These are phyloP conservation scores for Phytophthora brassicae DNA, from an alignment of 352 stramenopile genomes.

Conservation along the genomic window DNA sequence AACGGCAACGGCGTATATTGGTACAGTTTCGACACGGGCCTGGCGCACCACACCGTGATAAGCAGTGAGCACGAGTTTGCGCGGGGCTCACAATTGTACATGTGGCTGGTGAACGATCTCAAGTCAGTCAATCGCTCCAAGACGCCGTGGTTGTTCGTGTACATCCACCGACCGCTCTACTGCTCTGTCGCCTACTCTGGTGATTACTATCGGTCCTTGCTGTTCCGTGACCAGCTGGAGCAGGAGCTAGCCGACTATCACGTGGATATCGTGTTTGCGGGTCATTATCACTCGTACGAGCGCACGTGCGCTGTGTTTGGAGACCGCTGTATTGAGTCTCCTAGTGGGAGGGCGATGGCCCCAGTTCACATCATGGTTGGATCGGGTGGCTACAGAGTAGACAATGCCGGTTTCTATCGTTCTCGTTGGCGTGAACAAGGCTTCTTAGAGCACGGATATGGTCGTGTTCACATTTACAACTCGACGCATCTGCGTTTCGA, in stretches of 20 bases:
- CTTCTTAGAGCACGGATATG: conserved; percentile 50
- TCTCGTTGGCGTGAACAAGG: conserved; percentile 34
- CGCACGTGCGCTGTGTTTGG: conserved; percentile 61
- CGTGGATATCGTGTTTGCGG: conserved; percentile 61
- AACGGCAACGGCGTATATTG: conserved; percentile 61
- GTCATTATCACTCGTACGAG: conserved; percentile 68
- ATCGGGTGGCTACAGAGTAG: conserved; percentile 41
- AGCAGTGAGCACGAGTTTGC: conserved; percentile 63
- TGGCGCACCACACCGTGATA: conserved; percentile 52
- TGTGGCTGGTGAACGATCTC: conserved; percentile 59
- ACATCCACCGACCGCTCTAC: conserved; percentile 66
- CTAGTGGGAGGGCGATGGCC: conserved; percentile 40
- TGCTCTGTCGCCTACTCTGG: conserved; percentile 42
- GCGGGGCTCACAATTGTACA: conserved; percentile 39
- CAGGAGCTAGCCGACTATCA: conserved; percentile 47
- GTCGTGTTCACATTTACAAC: conserved; percentile 63
- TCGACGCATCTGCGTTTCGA: conserved; percentile 53
- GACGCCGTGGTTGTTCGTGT: conserved; percentile 63
- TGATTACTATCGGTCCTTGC: conserved; percentile 42
- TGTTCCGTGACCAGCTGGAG: conserved; percentile 51
- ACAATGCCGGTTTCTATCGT: conserved; percentile 44
- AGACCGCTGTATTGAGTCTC: conserved; percentile 38
- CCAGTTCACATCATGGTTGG: conserved; percentile 61
- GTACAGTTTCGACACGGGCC: conserved; percentile 61
- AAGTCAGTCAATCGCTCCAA: conserved; percentile 47